Base-by-base conservation (phyloP, 352 stramenopile genomes). In the Phytophthora quininea region DNA sequence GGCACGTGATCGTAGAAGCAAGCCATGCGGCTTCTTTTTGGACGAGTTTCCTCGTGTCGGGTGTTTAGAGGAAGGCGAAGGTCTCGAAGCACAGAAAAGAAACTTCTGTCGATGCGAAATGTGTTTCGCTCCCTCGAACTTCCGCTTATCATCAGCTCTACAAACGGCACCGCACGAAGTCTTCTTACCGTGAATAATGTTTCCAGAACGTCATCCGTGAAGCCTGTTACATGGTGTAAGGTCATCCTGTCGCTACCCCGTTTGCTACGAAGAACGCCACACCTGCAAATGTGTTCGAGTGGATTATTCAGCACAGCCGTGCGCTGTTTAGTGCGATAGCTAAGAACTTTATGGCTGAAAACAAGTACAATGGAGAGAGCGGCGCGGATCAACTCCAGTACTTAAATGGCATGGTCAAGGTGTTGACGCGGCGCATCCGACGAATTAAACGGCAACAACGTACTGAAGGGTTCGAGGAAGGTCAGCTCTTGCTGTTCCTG, bases 31-130 rank as follows among this genome's bases (percentile, higher is more conserved):
- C 1, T 61, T 24, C 52, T 61, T 32, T 24, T 40, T 61, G 3
- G 54, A 61, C 10, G 40, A 50, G 40, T 57, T 61, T 61, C 40
- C 54, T 31, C 54, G 54, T 7, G 29, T 61, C 0, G 29, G 31
- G 4, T 43, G 12, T 2, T n/a, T 10, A 54, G 2, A 45, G 7
- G 11, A 6, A 57, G 32, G 50, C 27, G 2, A 30, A 5, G 14
- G n/a, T 14, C 24, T 45, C 9, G 53, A 14, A 40, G 15, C n/a
- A 38, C 27, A 30, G 6, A 19, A 46, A 11, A 27, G 14, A 51
- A 37, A 11, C 6, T 42, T 40, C 35, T n/a, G 24, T 14, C 30
- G 27, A 61, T 61, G 38, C 38, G 38, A 30, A 52, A 61, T 19
- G 54, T 43, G 3, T 52, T 61, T 30, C 38, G 54, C 46, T 61